Conservation (phyloP, 768 basidiomycete species). For the Porpolomopsis calyptriformis region DNA sequence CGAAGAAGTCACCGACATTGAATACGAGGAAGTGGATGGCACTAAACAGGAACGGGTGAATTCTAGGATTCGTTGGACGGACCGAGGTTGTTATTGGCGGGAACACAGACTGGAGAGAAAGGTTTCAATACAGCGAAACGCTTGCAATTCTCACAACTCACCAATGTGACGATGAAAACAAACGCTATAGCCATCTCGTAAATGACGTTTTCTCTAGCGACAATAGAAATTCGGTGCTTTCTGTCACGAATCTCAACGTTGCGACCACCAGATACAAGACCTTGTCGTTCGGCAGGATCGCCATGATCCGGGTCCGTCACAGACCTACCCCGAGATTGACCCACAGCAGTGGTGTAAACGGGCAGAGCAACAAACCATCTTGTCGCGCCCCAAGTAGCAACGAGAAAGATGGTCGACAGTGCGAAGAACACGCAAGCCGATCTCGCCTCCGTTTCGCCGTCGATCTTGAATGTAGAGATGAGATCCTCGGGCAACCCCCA, state of each 20-base stretch:
- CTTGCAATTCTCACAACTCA: constrained; percentile 25
- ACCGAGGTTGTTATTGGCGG: constrained; percentile 80
- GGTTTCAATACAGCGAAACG: background rate
- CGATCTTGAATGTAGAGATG: constrained; percentile 17
- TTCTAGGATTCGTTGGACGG: constrained; percentile 47
- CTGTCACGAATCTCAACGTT: constrained; percentile 20
- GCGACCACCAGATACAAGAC: constrained; percentile 26
- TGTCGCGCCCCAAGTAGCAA: constrained; percentile 43
- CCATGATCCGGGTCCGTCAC: constrained; percentile 9
- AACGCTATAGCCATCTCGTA: constrained; percentile 69
- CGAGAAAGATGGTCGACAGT: constrained; percentile 56
- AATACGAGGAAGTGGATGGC: constrained; percentile 69
- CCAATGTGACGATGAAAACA: constrained; percentile 72
- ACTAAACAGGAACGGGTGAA: constrained; percentile 77
- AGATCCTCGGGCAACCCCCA: constrained; percentile 28
- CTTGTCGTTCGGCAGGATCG: constrained; percentile 24
- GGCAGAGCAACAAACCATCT: constrained; percentile 48
- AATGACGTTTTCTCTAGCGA: constrained; percentile 53
- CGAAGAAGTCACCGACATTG: constrained; percentile 61
- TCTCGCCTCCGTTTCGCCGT: constrained; percentile 47
- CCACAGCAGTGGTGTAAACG: constrained; percentile 45
- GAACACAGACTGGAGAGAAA: constrained; percentile 56
- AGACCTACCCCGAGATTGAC: constrained; percentile 29
- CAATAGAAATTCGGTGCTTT: constrained; percentile 34
- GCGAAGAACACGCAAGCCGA: constrained; percentile 68